These are phyloP conservation scores for Macadamia tetraphylla DNA, from an alignment of 164 flowering plant species.

Conservation along the genomic window DNA sequence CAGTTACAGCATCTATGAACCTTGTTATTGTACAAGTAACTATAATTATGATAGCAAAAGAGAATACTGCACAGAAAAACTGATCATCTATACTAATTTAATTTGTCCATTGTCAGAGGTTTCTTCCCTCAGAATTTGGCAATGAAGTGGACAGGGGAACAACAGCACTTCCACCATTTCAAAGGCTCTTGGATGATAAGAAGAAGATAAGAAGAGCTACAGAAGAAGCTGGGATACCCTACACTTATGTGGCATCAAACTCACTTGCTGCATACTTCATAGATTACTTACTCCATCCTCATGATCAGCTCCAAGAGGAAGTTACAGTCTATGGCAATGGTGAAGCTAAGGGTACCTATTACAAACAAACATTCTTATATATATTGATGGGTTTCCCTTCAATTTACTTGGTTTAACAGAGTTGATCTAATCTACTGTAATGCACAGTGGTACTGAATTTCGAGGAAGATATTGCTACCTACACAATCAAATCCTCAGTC, in stretches of 20 bases:
- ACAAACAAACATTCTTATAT: too few species aligned
- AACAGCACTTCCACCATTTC: neutral
- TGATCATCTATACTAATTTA: too few species aligned
- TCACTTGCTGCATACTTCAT: conserved; percentile 33
- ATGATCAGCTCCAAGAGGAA: conserved; percentile 20
- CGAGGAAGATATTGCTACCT: conserved; percentile 9
- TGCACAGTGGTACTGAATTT: conserved; percentile 26
- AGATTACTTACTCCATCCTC: conserved; percentile 30
- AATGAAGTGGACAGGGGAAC: neutral
- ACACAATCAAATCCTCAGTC: conserved; percentile 16
- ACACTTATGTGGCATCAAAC: conserved; percentile 32
- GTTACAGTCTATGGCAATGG: conserved; percentile 9
- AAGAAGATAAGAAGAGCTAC: neutral
- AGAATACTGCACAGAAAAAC: too few species aligned
- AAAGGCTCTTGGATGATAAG: neutral
- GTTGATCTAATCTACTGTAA: too few species aligned
- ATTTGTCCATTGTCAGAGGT: neutral
- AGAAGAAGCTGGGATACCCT: neutral
- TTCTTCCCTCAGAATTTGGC: neutral
- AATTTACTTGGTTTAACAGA: too few species aligned
- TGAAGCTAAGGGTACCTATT: conserved; percentile 22
- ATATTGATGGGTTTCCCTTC: too few species aligned
- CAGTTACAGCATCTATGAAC: too few species aligned
- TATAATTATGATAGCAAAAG: too few species aligned
- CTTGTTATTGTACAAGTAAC: too few species aligned